Evolutionary conservation across 768 basidiomycete species (phyloP), one percentile per base, ranked within the genome.

Genomic region (Dioszegia hungarica): DNA sequence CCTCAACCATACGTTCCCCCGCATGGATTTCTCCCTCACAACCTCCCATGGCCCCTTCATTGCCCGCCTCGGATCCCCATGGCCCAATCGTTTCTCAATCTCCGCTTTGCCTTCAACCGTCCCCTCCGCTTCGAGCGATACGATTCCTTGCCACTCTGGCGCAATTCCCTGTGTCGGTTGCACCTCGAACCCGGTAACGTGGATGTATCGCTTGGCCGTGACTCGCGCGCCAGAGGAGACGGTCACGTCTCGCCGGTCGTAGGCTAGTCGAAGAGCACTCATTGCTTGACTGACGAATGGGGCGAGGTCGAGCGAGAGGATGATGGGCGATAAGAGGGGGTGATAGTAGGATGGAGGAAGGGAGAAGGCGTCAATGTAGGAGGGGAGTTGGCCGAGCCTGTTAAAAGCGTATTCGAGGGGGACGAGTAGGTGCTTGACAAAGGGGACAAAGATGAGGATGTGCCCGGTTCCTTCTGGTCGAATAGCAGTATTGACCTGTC

Each of bases 101-200:
- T 72, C 72, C 24, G 43, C 56, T 28, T 66, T 69, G 0, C 73
- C 76, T 50, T 77, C 76, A 11, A 68, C 67, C 10, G 76, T 77
- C 5, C 75, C 76, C 39, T 77, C 76, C 1, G 73, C 66, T 51
- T 77, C 76, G 24, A 77, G 61, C 11, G 69, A 66, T 1, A 77
- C 67, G 61, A 75, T 72, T 0, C 76, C 76, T 15, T 64, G 56
- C 76, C 76, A 77, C 48, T 66, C 64, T 5, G 57, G 55, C 5
- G 58, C 62, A 8, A 50, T 60, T 15, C n/a, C 46, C 25, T 57
- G 53, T 2, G 53, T 57, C 5, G 57, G 48, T 2, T 34, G 43
- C 17, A 75, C 55, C 29, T 72, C 63, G 45, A 76, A 74, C 2
- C 75, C 76, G 9, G 74, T 64, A 4, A 76, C 76, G 45, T 76